Evolutionary conservation across 2,329 filamentous ascomycete species (phyloP), one percentile per base, ranked within the genome.

Genomic region (Penicillium sp.): DNA sequence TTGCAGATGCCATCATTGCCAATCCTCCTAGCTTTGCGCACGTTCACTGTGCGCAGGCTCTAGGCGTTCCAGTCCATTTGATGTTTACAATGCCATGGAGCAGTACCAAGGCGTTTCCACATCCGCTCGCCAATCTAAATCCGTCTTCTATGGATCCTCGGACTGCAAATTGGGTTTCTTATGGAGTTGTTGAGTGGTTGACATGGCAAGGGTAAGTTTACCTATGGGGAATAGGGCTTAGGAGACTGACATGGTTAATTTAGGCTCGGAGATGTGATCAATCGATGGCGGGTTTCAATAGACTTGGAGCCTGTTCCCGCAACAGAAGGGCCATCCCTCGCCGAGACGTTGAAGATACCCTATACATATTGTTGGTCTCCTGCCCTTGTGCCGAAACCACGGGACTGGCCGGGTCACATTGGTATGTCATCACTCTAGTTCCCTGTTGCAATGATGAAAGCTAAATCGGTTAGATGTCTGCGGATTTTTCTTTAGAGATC

Each of bases 1-100:
- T 82, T n/a, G 80, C 80, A 3, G 77, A 83, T 48, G 74, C 75
- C 3, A 82, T 83, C 41, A 82, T 83, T 51, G 80, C 80, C 1
- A 82, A 82, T 46, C 80, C 80, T 0, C 79, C 79, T 0, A 79
- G 74, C 2, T 79, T 81, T 67, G 79, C 78, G 0, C 80, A 82
- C 63, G 71, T 82, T 18, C 47, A 49, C n/a, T 49, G 47, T 41
- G 47, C 47, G 7, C 72, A 82, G 60, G 75, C 74, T 34, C 68
- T 82, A 12, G 72, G 72, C 0, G 73, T 82, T 9, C 80, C 80
- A 2, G 60, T 82, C 6, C 79, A 82, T 58, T 70, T 82, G 58
- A 76, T 82, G 59, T 79, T 80, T 56, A 82, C 73, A 13, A 82
- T 82, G 79, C 80, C 80, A 4, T 82, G 77, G 75, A 75, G 65